Base-by-base conservation (phyloP, 2,329 filamentous ascomycete genomes). In the Fusarium clavum region DNA sequence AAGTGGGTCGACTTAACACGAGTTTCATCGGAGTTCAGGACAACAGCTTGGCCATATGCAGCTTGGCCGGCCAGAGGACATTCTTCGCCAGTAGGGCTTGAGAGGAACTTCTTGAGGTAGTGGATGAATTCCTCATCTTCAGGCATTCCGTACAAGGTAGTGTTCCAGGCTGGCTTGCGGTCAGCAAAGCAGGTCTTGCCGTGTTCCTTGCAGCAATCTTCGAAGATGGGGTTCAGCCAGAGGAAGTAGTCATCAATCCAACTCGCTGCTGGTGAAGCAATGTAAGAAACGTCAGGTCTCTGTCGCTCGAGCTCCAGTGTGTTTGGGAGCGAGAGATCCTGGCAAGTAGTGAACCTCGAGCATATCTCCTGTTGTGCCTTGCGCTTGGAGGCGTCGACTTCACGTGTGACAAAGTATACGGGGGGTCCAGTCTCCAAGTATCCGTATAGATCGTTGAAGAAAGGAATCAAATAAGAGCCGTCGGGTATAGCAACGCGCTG, bases 161-260 rank as follows among this genome's bases (percentile, higher is more conserved):
- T 91, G 75, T 97, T 98, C 95, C 95, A 99, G 0, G 91, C 83
- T 3, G 94, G 94, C 22, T 90, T 81, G 44, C 94, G 90, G 67
- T 90, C 85, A 27, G 88, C 88, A 76, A 99, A 98, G 81, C 96
- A 99, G 3, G 91, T 85, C 73, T 90, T 83, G 47, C 88, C 88
- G 52, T 89, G 77, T 64, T 95, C 90, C 40, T 92, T 85, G 74
- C 93, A 98, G 82, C 87, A 90, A 52, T 86, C 83, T 46, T 94
- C 92, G 24, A 82, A 81, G 45, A 93, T 87, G 0, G 96, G 96
- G 73, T 98, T 97, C n/a, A 98, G 84, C 95, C 96, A 99, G 64
- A 93, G 87, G 81, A 98, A 94, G 81, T 94, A 98, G 77, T 99
- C 96, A 71, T 99, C 96, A 20, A 99, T 88, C 96, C 96, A 99